These are phyloP conservation scores for Tolypocladium sp. DNA, from an alignment of 2,329 filamentous ascomycete species.

Conservation along the genomic window DNA sequence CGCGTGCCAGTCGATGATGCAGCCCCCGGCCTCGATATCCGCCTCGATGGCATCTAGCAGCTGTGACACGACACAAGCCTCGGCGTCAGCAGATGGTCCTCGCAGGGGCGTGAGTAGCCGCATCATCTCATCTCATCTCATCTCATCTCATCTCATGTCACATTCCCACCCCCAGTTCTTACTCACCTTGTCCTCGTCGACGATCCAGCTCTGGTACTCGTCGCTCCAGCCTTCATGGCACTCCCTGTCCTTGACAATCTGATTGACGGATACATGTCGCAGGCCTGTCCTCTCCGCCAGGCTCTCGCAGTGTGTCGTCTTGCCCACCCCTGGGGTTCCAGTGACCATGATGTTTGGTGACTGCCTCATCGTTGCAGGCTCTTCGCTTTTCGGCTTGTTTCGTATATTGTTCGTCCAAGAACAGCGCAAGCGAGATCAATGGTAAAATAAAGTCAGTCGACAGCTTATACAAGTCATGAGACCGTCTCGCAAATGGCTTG, in stretches of 20 bases:
- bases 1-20: conserved; percentile 95
- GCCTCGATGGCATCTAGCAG: conserved; percentile 84
- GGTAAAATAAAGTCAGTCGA: background rate
- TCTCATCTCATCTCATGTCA: background rate
- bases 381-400: background rate
- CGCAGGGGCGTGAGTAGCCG: background rate
- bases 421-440: background rate
- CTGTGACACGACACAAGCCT: conserved; percentile 27
- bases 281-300: conserved; percentile 69
- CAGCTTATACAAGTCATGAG: background rate
- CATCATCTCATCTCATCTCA: background rate
- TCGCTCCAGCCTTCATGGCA: conserved; percentile 87
- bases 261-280: conserved; percentile 79
- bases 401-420: background rate
- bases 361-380: conserved; percentile 29
- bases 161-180: too few relatives aligned
- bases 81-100: conserved; percentile 1
- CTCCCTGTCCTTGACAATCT: conserved; percentile 78
- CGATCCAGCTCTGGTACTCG: conserved; percentile 78
- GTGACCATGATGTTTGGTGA: conserved; percentile 89
- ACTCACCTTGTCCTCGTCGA: conserved; percentile 88
- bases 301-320: conserved; percentile 83
- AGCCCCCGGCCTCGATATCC: conserved; percentile 68
- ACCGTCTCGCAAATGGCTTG: background rate
- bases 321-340: conserved; percentile 90